Conservation (phyloP, 2,329 filamentous ascomycete species). For the Nectriaceae sp. region DNA sequence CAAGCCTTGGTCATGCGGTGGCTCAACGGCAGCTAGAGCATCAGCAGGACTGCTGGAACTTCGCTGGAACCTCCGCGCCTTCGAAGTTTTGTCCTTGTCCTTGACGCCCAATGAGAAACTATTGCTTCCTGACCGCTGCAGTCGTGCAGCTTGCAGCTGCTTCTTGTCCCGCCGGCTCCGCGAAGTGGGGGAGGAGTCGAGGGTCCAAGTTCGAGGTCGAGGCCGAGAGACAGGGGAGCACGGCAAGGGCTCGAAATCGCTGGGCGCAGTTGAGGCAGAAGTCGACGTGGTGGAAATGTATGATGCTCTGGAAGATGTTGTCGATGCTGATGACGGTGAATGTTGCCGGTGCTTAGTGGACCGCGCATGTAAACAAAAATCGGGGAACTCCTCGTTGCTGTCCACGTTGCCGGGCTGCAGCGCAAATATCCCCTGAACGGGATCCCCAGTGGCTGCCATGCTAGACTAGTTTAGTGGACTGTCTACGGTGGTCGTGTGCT, state of each 20-base stretch:
- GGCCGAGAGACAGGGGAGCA: constrained; percentile 12
- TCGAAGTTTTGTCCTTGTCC: constrained; percentile 23
- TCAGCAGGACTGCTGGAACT: constrained; percentile 40
- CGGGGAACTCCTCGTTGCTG: constrained; percentile 39
- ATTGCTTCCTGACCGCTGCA: constrained; percentile 46
- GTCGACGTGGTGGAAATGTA: constrained; percentile 23
- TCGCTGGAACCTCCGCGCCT: constrained; percentile 30
- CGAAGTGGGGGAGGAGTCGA: constrained; percentile 18
- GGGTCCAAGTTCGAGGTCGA: constrained; percentile 18
- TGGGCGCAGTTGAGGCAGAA: constrained; percentile 20
- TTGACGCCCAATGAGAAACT: constrained; percentile 30
- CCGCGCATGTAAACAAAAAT: constrained; percentile 45
- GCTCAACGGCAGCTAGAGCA: constrained; percentile 47
- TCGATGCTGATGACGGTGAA: constrained; percentile 26
- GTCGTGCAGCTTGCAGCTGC: constrained; percentile 51
- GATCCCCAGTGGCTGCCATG: constrained; percentile 22
- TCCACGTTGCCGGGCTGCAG: constrained; percentile 41
- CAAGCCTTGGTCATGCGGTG: constrained; percentile 51
- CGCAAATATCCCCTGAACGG: constrained; percentile 16
- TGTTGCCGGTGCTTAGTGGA: constrained; percentile 19
- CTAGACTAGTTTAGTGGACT: constrained; percentile 17
- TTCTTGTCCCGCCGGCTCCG: constrained; percentile 48
- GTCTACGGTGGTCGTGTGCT: constrained; percentile 14
- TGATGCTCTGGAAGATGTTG: constrained; percentile 25
- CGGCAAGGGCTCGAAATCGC: constrained; percentile 23